A percentile compares a stretch with the other conserved stretches of the same genome.
Conservation (phyloP, 306 rosid genomes). For the Fagus sylvatica region DNA sequence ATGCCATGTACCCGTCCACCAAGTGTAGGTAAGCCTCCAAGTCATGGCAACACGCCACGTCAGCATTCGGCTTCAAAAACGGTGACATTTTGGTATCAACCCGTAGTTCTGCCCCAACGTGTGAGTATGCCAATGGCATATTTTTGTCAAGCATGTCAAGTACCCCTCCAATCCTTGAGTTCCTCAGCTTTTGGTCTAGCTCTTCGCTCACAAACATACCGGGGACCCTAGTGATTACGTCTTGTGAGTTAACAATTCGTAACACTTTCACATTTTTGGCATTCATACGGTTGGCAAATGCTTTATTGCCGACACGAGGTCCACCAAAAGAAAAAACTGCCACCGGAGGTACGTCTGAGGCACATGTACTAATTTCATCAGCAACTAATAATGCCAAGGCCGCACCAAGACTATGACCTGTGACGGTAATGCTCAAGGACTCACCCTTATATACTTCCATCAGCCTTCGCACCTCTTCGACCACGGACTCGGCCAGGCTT, state of each 20-base stretch:
- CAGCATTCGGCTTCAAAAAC: slow-evolving; percentile 78
- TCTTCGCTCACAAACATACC: slow-evolving; percentile 53
- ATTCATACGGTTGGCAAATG: slow-evolving; percentile 46
- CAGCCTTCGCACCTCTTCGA: slow-evolving; percentile 59
- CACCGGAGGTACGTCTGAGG: slow-evolving; percentile 48
- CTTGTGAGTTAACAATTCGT: slow-evolving; percentile 81
- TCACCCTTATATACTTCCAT: slow-evolving; percentile 65
- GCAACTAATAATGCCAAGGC: slow-evolving; percentile 80
- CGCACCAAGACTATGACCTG: slow-evolving; percentile 88
- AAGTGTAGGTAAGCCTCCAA: slow-evolving; percentile 88
- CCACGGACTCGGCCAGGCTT: slow-evolving; percentile 68
- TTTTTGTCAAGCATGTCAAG: slow-evolving; percentile 53
- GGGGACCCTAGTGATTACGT: slow-evolving; percentile 74
- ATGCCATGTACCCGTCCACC: slow-evolving; percentile 88
- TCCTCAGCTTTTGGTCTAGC: slow-evolving; percentile 43
- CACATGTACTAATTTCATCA: slow-evolving; percentile 57
- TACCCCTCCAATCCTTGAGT: slow-evolving; percentile 32
- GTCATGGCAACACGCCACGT: slow-evolving; percentile 86
- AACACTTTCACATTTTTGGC: slow-evolving; percentile 58
- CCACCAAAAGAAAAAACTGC: slow-evolving; percentile 91
- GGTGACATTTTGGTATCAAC: slow-evolving; percentile 91
- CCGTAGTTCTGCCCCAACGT: slow-evolving; percentile 75
- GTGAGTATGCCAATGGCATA: slow-evolving; percentile 62
- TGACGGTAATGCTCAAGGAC: slow-evolving; percentile 67
- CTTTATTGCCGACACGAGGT: slow-evolving; percentile 79